Evolutionary conservation across 106 monocot species (phyloP).

Genomic region (Allium cepa): DNA sequence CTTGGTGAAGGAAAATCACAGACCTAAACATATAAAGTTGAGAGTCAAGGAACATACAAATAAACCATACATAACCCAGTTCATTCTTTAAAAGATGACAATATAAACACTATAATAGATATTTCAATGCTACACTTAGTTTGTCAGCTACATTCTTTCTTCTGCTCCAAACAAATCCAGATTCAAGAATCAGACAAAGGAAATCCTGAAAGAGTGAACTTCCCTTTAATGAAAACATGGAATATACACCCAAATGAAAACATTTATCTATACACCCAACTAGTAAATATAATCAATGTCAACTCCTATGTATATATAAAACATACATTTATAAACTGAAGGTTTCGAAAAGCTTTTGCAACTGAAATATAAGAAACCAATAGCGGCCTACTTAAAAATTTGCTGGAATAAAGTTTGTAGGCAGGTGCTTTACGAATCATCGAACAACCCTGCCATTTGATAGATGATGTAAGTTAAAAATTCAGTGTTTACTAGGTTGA

Average conservation of each 20-base stretch:
- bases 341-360: neutral
- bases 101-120: neutral
- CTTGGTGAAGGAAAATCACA: constrained; percentile 24
- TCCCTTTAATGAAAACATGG: no score
- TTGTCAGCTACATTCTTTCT: neutral
- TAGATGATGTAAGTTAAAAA: no score
- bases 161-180: constrained; percentile 3
- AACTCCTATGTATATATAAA: no score
- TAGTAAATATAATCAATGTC: no score
- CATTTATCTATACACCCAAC: no score
- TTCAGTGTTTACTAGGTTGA: no score
- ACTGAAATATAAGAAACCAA: neutral
- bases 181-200: constrained; percentile 7
- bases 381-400: neutral
- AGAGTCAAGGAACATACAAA: neutral
- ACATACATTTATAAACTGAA: neutral
- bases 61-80: neutral
- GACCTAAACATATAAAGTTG: constrained; percentile 14
- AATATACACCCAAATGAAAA: no score
- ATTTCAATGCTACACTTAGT: neutral
- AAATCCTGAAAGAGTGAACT: neutral
- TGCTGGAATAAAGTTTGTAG: neutral
- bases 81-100: neutral
- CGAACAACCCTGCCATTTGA: no score
- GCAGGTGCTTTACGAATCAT: no score